Base-by-base conservation (phyloP, 192 early-diverging fungal genomes). In the Diversispora eburnea region DNA sequence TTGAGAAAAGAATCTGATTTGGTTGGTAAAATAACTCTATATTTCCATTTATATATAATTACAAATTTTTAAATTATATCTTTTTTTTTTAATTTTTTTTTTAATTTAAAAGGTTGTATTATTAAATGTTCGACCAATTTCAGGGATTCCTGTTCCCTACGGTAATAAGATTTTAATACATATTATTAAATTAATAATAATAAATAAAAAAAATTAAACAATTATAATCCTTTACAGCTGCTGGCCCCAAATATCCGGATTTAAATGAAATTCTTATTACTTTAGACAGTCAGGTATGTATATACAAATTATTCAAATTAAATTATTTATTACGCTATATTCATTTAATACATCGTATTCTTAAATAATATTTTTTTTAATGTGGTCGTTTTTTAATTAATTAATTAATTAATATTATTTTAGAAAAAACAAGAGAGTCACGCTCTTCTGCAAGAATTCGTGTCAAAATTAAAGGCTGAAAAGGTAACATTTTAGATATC, bases 241-340 rank as follows among this genome's bases (percentile, higher is more conserved):
- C n/a, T n/a, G 65, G 65, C n/a, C 51, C 55, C 1, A 20, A 9
- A 41, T 72, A 78, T 60, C 77, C 78, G 77, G 73, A 78, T 51
- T 78, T 78, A 43, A 70, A 20, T 41, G 77, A 78, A 48, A 43
- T 76, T 22, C 39, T 78, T 19, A 39, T 15, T 9, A 74, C 54
- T 68, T 33, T 78, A 78, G 77, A 78, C 33, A 76, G 78, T 46
- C 77, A 78, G 66, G 72, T 67, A 49, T n/a, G n/a, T n/a, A n/a
- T n/a, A n/a, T n/a, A n/a, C n/a, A n/a, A n/a, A n/a, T n/a, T n/a
- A n/a, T n/a, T n/a, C n/a, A n/a, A n/a, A n/a, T n/a, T n/a, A n/a
- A n/a, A n/a, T n/a, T n/a, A n/a, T n/a, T n/a, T n/a, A n/a, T n/a
- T n/a, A n/a, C n/a, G n/a, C n/a, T n/a, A n/a, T n/a, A n/a, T n/a